Evolutionary conservation across 2,329 filamentous ascomycete genomes (phyloP).

Genomic region (Fusarium heterosporum): DNA sequence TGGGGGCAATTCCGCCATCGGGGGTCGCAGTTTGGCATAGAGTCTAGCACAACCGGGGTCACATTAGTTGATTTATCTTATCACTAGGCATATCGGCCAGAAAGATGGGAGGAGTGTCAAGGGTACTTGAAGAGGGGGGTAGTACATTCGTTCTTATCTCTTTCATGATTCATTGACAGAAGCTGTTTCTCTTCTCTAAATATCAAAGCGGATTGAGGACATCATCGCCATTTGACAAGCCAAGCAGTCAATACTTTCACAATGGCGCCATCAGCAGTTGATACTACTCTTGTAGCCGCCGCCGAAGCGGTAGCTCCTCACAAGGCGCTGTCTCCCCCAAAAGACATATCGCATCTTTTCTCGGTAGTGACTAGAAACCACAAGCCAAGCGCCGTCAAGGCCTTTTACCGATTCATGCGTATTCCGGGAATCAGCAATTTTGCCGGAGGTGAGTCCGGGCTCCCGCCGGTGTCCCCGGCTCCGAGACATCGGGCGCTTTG

Average conservation of each 20-base stretch:
- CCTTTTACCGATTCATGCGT: slow-evolving; percentile 86
- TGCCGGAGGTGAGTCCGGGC: slow-evolving; percentile 64
- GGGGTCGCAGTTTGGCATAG: slow-evolving; percentile 3
- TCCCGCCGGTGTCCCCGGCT: slow-evolving; percentile 1
- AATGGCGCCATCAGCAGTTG: slow-evolving; percentile 42
- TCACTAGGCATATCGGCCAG: slow-evolving; percentile 13
- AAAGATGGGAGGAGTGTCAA: slow-evolving; percentile 14
- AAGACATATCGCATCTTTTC: slow-evolving; percentile 83
- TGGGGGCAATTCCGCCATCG: slow-evolving; percentile 38
- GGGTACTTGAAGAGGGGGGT: slow-evolving; percentile 33
- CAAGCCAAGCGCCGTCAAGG: slow-evolving; percentile 75
- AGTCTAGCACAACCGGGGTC: slow-evolving; percentile 13
- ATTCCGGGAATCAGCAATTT: slow-evolving; percentile 72
- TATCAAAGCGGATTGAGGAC: neutral
- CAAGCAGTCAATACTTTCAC: neutral
- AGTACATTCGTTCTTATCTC: slow-evolving; percentile 9
- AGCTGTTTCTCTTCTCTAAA: neutral
- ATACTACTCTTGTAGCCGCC: slow-evolving; percentile 8
- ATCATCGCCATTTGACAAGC: slow-evolving; percentile 6
- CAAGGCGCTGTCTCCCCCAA: slow-evolving; percentile 58
- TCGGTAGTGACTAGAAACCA: slow-evolving; percentile 76
- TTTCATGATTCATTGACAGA: slow-evolving; percentile 12
- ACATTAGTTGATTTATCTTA: slow-evolving; percentile 13
- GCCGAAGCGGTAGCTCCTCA: slow-evolving; percentile 17
- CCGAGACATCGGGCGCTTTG: slow-evolving; percentile 12